Evolutionary conservation across 495 filamentous ascomycete genomes (phyloP).

Genomic region (Xylaria telfairii): DNA sequence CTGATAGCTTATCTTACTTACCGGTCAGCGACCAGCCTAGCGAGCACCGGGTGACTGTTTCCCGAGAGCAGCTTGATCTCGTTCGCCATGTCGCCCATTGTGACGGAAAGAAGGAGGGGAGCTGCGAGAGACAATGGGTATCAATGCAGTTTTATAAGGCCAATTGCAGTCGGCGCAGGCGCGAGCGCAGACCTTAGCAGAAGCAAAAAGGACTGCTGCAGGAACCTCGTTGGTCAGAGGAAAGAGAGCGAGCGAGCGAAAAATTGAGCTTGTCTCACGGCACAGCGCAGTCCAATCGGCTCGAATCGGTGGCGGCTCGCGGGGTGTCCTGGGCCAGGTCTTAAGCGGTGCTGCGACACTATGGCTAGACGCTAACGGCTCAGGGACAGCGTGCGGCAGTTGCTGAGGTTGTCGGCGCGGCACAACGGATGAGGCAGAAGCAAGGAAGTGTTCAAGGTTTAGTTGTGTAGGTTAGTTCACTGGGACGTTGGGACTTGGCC

Average conservation of each 20-base stretch:
- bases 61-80: slow-evolving; percentile 96
- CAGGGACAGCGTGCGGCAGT: background rate
- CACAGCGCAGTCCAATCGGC: slow-evolving; percentile 22
- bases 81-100: slow-evolving; percentile 66
- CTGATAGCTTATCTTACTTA: slow-evolving; percentile 48
- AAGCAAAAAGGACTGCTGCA: slow-evolving; percentile 6
- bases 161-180: slow-evolving; percentile 4
- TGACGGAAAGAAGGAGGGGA: slow-evolving; percentile 27
- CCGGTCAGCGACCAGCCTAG: slow-evolving; percentile 89
- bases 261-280: slow-evolving; percentile 21
- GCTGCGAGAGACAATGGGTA: background rate
- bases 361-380: slow-evolving; percentile 7
- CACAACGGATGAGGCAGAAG: background rate
- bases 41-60: slow-evolving; percentile 92
- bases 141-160: slow-evolving; percentile 20
- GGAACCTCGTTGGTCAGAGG: slow-evolving; percentile 14
- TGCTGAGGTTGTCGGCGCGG: background rate
- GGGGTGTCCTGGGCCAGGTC: slow-evolving; percentile 10
- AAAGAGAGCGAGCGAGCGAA: slow-evolving; percentile 5
- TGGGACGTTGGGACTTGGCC: background rate
- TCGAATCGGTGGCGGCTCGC: slow-evolving; percentile 21
- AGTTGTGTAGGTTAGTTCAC: no score
- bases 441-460: no score
- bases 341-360: slow-evolving; percentile 2
- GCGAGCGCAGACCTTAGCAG: slow-evolving; percentile 17